Evolutionary conservation across 257 asterid species (phyloP).

Genomic region (Eucommia ulmoides): DNA sequence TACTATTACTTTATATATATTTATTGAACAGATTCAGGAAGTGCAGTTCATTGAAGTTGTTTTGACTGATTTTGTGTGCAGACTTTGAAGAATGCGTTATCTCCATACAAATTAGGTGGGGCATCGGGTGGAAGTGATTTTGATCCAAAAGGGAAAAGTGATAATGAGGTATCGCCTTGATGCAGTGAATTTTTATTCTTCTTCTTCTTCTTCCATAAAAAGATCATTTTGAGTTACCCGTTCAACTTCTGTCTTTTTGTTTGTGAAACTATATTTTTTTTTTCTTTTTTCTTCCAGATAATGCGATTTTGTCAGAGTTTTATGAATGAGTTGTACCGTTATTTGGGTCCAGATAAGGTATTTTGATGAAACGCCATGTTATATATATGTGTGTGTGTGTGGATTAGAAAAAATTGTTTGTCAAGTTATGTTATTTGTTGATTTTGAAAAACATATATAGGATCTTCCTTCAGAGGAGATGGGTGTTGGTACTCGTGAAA

Average conservation of each 20-base stretch:
- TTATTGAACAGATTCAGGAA: not conserved
- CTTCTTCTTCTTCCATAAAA: not conserved
- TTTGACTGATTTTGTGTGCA: constrained; percentile 38
- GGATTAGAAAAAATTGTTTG: constrained; percentile 8
- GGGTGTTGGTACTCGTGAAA: constrained; percentile 97
- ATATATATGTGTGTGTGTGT: constrained; percentile 6
- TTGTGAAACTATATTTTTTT: constrained; percentile 12
- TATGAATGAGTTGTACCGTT: constrained; percentile 91
- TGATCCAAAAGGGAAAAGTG: constrained; percentile 89
- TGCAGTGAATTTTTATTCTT: no score
- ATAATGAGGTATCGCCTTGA: constrained; percentile 67
- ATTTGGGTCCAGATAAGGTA: constrained; percentile 97
- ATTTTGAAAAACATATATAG: constrained; percentile 26
- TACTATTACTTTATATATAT: constrained; percentile 8
- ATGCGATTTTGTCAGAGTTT: constrained; percentile 98
- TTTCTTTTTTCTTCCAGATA: no score
- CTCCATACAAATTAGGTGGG: constrained; percentile 97
- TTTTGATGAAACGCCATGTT: constrained; percentile 7
- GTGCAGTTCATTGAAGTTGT: not conserved
- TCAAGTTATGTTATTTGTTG: constrained; percentile 11
- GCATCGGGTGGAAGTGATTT: constrained; percentile 98
- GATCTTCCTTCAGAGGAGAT: constrained; percentile 98
- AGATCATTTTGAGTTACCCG: constrained; percentile 6
- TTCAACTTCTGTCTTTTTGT: constrained; percentile 9
- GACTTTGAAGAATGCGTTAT: constrained; percentile 90